Base-by-base conservation (phyloP, 1,139 yeast genomes). In the Yamadazyma friedrichii region DNA sequence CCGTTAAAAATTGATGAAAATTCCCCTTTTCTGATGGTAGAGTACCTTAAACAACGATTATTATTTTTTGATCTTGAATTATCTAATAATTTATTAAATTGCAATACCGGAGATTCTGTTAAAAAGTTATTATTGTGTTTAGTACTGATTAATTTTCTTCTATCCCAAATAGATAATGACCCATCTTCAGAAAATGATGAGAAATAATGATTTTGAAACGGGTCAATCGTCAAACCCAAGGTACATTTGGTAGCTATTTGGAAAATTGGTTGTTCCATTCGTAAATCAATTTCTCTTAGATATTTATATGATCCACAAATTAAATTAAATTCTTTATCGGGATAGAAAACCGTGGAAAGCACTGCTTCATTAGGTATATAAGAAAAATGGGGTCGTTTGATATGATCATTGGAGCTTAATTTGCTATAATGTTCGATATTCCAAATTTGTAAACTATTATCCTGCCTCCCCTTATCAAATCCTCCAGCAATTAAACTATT, bases 151-250 rank as follows among this genome's bases (percentile, higher is more conserved):
- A 88, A 61, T 49, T 77, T 82, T 45, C 97, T 73, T 45, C 95
- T 74, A 58, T 91, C 98, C 95, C 96, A 91, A 11, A 89, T 72
- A 0, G 93, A 83, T 43, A 89, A 65, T 0, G 94, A 78, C 1
- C 96, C 96, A 54, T 87, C 94, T 52, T 88, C 96, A 40, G 88
- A 78, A 49, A 78, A 78, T 0, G 95, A 82, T 31, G 88, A 80
- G 59, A 88, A 87, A 49, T 78, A 74, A 59, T 78, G 73, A 29
- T 74, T 74, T 42, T 67, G 68, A 53, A 81, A 80, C 3, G 86
- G 93, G 55, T 88, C 93, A 31, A 84, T 68, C 9, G 77, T 71
- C 35, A 91, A 72, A 10, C 87, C 87, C 49, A 79, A 70, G 0
- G 91, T 82, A 47, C 87, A 79, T 51, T 84, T 80, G 0, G 94